Conservation (phyloP, 306 rosid genomes). For the Cicer cuneatum region DNA sequence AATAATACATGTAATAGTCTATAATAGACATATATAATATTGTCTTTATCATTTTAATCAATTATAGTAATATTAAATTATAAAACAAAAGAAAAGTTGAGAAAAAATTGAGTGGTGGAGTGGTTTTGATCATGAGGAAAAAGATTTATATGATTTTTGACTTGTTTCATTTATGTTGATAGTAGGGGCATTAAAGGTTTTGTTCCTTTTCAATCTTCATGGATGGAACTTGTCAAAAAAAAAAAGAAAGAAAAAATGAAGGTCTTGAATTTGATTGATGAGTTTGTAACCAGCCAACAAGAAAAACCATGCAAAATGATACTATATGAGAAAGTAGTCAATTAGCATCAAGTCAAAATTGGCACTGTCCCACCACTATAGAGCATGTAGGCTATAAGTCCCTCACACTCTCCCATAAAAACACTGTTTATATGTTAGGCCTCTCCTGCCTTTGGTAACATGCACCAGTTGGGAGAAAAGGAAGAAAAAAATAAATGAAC, state of each 20-base stretch:
- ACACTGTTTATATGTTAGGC: conserved; percentile 32
- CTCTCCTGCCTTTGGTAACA: conserved; percentile 32
- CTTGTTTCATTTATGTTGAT: conserved; percentile 35
- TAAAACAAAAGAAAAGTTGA: conserved; percentile 17
- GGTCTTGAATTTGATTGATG: conserved; percentile 27
- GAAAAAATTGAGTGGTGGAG: conserved; percentile 33
- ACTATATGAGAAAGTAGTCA: conserved; percentile 25
- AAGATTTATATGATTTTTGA: conserved; percentile 37
- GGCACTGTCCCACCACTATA: conserved; percentile 43
- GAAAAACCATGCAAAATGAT: conserved; percentile 35
- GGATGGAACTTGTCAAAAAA: conserved; percentile 42
- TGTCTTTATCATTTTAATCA: conserved; percentile 37
- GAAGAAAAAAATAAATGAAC: not conserved
- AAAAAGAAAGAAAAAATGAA: conserved; percentile 10
- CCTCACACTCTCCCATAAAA: conserved; percentile 4
- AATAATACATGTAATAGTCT: not conserved
- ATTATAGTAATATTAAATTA: conserved; percentile 14
- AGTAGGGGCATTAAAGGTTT: conserved; percentile 22
- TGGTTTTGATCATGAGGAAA: conserved; percentile 33
- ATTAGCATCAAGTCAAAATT: conserved; percentile 41
- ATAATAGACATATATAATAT: conserved; percentile 7
- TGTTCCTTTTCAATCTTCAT: conserved; percentile 41
- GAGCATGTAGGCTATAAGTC: conserved; percentile 35
- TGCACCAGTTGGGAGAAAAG: conserved; percentile 21
- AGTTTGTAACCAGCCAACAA: conserved; percentile 27